Percentiles rank a stretch among this genome's conserved stretches.
Evolutionary conservation across 31 red algal genomes (phyloP).

Genomic region (Odonthalia washingtoniensis): DNA sequence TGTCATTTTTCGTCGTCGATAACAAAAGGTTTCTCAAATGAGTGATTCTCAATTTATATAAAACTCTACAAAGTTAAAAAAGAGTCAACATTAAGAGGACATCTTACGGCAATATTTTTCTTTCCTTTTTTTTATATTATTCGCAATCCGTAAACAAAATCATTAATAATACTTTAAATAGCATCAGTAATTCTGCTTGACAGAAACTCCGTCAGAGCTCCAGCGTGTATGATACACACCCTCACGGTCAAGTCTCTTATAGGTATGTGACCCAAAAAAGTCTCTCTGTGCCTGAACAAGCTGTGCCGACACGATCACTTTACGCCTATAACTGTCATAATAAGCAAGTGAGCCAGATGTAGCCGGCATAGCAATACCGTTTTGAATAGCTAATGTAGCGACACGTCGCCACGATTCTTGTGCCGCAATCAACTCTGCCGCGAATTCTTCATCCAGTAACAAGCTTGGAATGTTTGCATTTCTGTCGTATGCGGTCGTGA

Average conservation of each 20-base stretch:
- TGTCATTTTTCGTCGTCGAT: too few relatives aligned
- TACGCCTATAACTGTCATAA: constrained; percentile 90
- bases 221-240: constrained; percentile 95
- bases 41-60: too few relatives aligned
- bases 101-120: too few relatives aligned
- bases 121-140: too few relatives aligned
- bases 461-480: constrained; percentile 78
- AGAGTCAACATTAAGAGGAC: too few relatives aligned
- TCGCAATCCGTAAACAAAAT: too few relatives aligned
- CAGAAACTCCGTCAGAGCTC: constrained; percentile 80
- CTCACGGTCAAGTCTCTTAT: constrained; percentile 85
- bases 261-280: constrained; percentile 96
- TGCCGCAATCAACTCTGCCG: constrained; percentile 68
- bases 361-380: constrained; percentile 86
- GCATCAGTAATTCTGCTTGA: too few relatives aligned
- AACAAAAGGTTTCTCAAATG: too few relatives aligned
- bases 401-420: constrained; percentile 82
- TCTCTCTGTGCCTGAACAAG: constrained; percentile 98
- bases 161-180: too few relatives aligned
- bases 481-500: constrained; percentile 88
- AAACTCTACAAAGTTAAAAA: too few relatives aligned
- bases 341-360: constrained; percentile 75
- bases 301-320: constrained; percentile 76
- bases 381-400: constrained; percentile 55
- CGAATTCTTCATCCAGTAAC: constrained; percentile 86